Evolutionary conservation across 495 filamentous ascomycete genomes (phyloP).

Genomic region (Friedmanniomyces simplex): DNA sequence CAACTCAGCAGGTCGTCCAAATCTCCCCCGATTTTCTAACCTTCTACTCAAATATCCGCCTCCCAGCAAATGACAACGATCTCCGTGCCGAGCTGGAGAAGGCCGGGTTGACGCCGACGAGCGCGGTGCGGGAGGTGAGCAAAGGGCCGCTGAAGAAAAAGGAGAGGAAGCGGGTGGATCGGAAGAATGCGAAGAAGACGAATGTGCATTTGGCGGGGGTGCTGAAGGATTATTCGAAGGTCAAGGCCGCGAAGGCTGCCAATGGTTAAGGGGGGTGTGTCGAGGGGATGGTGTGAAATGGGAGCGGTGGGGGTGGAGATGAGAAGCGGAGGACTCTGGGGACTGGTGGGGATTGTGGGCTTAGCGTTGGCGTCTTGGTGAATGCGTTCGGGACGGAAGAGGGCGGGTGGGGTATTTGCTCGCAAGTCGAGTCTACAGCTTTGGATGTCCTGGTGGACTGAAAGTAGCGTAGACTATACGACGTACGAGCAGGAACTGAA

Average conservation of each 20-base stretch:
- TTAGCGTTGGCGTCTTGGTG: no score
- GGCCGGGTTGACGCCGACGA: slow-evolving; percentile 32
- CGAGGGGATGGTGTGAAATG: no score
- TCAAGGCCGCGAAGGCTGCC: neutral
- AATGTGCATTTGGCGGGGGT: slow-evolving; percentile 89
- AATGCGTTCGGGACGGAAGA: no score
- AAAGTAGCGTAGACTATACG: no score
- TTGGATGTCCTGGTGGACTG: no score
- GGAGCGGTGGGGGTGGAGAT: no score
- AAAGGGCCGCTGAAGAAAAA: slow-evolving; percentile 54
- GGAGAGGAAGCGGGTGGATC: slow-evolving; percentile 55
- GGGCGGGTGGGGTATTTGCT: no score
- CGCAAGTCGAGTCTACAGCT: no score
- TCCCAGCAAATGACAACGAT: slow-evolving; percentile 59
- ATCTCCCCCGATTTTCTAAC: slow-evolving; percentile 73
- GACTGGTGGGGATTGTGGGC: no score
- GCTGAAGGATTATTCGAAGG: slow-evolving; percentile 69
- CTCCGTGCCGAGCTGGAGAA: slow-evolving; percentile 50
- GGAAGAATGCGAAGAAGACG: slow-evolving; percentile 72
- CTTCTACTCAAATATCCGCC: slow-evolving; percentile 71
- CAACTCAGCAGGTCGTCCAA: slow-evolving; percentile 41
- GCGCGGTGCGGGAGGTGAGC: slow-evolving; percentile 47
- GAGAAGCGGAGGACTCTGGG: no score
- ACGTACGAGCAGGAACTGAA: no score
- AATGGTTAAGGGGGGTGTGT: neutral